A percentile compares a stretch with the other conserved stretches of the same genome.
phyloP scores from a whole-genome alignment of 1,284 basidiomycete genomes.

The Leccinum fuscescens region DNA sequence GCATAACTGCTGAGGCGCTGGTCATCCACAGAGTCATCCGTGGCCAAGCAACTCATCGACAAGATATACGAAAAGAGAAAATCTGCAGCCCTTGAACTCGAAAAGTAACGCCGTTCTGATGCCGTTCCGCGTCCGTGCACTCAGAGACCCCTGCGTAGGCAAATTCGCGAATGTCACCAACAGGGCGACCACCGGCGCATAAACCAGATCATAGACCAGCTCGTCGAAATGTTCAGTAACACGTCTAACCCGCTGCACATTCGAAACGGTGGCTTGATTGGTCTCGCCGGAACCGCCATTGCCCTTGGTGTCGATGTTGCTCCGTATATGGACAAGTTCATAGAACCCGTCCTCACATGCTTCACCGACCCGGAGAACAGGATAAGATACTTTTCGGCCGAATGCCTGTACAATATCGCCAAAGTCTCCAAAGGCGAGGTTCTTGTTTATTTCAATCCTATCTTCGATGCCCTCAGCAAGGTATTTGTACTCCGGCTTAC shows the following conservation, averaged over 20 bases:
- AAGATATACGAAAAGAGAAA: conserved; percentile 96
- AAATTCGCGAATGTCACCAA: conserved; percentile 85
- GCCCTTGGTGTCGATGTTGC: conserved; percentile 92
- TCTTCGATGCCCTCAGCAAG: conserved; percentile 96
- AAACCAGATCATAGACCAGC: conserved; percentile 87
- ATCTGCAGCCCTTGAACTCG: conserved; percentile 91
- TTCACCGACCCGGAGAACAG: conserved; percentile 94
- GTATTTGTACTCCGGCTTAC: conserved; percentile 42
- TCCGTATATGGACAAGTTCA: conserved; percentile 91
- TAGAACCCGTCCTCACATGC: conserved; percentile 88
- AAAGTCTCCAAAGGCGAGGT: conserved; percentile 99
- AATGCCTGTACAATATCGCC: conserved; percentile 97
- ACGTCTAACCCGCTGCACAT: conserved; percentile 81
- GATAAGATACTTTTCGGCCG: conserved; percentile 95
- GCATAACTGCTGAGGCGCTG: background rate
- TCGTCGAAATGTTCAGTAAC: conserved; percentile 89
- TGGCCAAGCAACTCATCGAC: conserved; percentile 76
- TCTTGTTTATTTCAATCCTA: conserved; percentile 95
- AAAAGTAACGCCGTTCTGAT: conserved; percentile 62
- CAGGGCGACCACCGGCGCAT: conserved; percentile 83
- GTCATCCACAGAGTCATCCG: conserved; percentile 52
- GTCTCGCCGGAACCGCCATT: conserved; percentile 94
- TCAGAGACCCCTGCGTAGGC: conserved; percentile 40
- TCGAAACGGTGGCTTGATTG: conserved; percentile 94
- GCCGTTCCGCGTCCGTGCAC: conserved; percentile 5